Evolutionary conservation across 768 basidiomycete species (phyloP).

Genomic region (Trametes gibbosa): DNA sequence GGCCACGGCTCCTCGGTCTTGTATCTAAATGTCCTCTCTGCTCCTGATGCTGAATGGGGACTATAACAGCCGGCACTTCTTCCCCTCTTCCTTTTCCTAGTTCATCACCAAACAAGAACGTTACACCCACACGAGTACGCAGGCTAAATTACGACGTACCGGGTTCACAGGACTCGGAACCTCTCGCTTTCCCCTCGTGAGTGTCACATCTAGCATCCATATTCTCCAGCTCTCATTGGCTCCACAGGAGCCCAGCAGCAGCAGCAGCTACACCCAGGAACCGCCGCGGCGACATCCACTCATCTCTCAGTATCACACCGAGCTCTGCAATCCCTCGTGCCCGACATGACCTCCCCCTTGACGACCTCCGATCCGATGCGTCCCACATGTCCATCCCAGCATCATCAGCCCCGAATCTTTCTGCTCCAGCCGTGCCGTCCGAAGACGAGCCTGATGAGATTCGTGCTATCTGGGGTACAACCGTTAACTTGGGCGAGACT

Average conservation of each 20-base stretch:
- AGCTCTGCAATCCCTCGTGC: slow-evolving; percentile 40
- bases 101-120: slow-evolving; percentile 53
- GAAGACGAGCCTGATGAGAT: slow-evolving; percentile 83
- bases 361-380: slow-evolving; percentile 58
- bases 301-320: slow-evolving; percentile 63
- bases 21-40: no score
- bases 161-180: slow-evolving; percentile 48
- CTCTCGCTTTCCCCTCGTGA: slow-evolving; percentile 69
- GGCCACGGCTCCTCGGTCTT: no score
- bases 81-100: slow-evolving; percentile 65
- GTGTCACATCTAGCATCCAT: slow-evolving; percentile 22
- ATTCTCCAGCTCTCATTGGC: not conserved
- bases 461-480: slow-evolving; percentile 96
- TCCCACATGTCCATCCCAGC: slow-evolving; percentile 53
- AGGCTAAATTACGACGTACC: slow-evolving; percentile 23
- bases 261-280: slow-evolving; percentile 64
- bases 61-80: slow-evolving; percentile 48
- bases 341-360: slow-evolving; percentile 34
- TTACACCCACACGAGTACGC: slow-evolving; percentile 13
- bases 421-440: slow-evolving; percentile 57
- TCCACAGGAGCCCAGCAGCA: slow-evolving; percentile 48
- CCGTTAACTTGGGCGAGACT: slow-evolving; percentile 85
- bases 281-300: slow-evolving; percentile 88
- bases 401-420: slow-evolving; percentile 55
- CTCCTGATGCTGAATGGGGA: not conserved